These are phyloP conservation scores for Nasturtium officinale DNA, from an alignment of 345 rosid species.

Conservation along the genomic window DNA sequence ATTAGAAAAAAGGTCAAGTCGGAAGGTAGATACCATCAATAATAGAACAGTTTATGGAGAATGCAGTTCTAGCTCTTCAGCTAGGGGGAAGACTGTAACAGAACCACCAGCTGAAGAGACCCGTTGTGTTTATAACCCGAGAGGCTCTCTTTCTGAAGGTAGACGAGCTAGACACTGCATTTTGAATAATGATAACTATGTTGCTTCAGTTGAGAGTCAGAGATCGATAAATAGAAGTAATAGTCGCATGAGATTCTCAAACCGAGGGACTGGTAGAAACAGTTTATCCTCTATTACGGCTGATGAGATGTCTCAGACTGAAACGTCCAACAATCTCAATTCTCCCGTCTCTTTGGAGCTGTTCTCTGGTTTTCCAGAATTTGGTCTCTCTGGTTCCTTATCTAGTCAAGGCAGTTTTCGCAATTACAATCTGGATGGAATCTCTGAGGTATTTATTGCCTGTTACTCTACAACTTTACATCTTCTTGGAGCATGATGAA, in stretches of 20 bases:
- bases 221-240: slow-evolving; percentile 47
- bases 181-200: slow-evolving; percentile 48
- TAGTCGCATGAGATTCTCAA: slow-evolving; percentile 47
- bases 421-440: slow-evolving; percentile 71
- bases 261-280: slow-evolving; percentile 51
- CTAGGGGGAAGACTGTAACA: slow-evolving; percentile 57
- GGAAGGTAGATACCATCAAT: slow-evolving; percentile 49
- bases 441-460: slow-evolving; percentile 71
- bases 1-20: slow-evolving; percentile 50
- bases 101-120: slow-evolving; percentile 54
- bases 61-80: slow-evolving; percentile 73
- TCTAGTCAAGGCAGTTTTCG: slow-evolving; percentile 57
- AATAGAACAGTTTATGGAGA: slow-evolving; percentile 65
- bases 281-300: slow-evolving; percentile 42
- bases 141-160: slow-evolving; percentile 61
- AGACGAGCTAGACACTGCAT: slow-evolving; percentile 56
- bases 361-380: slow-evolving; percentile 63
- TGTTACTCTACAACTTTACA: slow-evolving; percentile 23
- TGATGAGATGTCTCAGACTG: slow-evolving; percentile 51
- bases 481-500: slow-evolving; percentile 11
- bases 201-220: slow-evolving; percentile 56
- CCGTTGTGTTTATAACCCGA: slow-evolving; percentile 46
- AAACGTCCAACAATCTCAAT: slow-evolving; percentile 47
- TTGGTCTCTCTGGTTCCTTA: slow-evolving; percentile 48
- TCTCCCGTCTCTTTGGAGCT: slow-evolving; percentile 53